Conservation (phyloP, 805 yeast species). For the Lipomyces sp. region DNA sequence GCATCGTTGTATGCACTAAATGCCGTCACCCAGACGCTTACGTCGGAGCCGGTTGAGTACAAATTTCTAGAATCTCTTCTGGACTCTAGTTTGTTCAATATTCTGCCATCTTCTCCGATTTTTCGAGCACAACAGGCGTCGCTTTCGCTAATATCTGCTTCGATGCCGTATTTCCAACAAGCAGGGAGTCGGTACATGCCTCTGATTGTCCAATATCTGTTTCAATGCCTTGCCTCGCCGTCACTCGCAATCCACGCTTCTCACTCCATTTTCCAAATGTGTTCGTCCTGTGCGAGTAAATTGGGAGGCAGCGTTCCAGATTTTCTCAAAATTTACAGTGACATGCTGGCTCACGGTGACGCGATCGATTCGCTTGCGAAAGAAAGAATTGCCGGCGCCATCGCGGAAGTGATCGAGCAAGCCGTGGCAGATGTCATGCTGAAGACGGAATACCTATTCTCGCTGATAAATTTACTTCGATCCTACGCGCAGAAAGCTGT, state of each 20-base stretch:
- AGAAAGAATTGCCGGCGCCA: constrained; percentile 28
- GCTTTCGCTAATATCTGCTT: constrained; percentile 54
- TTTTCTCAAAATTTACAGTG: constrained; percentile 15
- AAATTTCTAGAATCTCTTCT: constrained; percentile 33
- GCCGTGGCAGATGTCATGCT: constrained; percentile 7
- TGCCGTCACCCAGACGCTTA: constrained; percentile 51
- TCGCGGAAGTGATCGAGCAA: constrained; percentile 25
- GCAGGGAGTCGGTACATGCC: constrained; percentile 49
- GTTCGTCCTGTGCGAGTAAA: constrained; percentile 31
- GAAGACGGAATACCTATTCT: constrained; percentile 5
- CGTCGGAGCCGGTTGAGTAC: constrained; percentile 39
- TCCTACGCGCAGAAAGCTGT: constrained; percentile 13
- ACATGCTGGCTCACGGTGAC: constrained; percentile 33
- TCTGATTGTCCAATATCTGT: constrained; percentile 54
- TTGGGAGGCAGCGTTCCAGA: constrained; percentile 13
- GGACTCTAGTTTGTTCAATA: constrained; percentile 34
- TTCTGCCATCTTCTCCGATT: constrained; percentile 31
- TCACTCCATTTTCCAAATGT: constrained; percentile 52
- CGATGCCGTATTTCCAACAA: constrained; percentile 47
- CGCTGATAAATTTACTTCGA: constrained; percentile 10
- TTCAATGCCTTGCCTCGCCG: constrained; percentile 41
- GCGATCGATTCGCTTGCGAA: constrained; percentile 35
- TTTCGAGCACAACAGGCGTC: constrained; percentile 47
- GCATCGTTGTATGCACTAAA: constrained; percentile 58
- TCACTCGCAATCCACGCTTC: constrained; percentile 45